Percentiles rank a stretch among this genome's conserved stretches.
Evolutionary conservation across 1,139 yeast genomes (phyloP).

Genomic region (Candida sp.): DNA sequence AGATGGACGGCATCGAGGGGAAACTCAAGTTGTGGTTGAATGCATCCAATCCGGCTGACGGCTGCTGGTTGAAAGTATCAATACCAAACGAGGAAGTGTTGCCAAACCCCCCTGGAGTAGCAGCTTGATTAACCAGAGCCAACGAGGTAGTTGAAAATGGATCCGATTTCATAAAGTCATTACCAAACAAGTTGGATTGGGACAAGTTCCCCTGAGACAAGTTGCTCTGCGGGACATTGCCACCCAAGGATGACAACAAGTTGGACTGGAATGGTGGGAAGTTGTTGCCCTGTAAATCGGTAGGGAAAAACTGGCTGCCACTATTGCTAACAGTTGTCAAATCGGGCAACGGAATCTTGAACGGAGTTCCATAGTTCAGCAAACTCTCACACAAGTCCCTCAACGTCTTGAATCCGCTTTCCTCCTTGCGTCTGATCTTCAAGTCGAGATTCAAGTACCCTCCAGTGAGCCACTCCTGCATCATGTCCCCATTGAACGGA

Average conservation of each 20-base stretch:
- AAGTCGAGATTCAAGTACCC: conserved; percentile 65
- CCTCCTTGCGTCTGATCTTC: conserved; percentile 59
- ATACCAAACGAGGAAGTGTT: conserved; percentile 22
- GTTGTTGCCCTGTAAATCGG: conserved; percentile 9
- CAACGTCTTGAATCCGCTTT: conserved; percentile 41
- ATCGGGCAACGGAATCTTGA: conserved; percentile 54
- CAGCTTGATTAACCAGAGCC: neutral
- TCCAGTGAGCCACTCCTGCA: conserved; percentile 79
- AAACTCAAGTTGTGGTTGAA: conserved; percentile 15
- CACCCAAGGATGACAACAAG: conserved; percentile 3
- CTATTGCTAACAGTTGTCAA: conserved; percentile 22
- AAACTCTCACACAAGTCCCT: conserved; percentile 49
- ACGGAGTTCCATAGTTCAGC: conserved; percentile 61
- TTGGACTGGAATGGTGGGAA: conserved; percentile 5
- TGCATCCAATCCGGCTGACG: conserved; percentile 6
- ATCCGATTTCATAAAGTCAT: conserved; percentile 29
- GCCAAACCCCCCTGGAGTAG: conserved; percentile 1
- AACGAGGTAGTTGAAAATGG: conserved; percentile 22
- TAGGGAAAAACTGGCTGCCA: conserved; percentile 11
- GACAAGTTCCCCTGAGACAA: conserved; percentile 12
- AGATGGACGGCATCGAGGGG: conserved; percentile 30
- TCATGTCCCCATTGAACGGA: conserved; percentile 73
- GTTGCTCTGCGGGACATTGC: conserved; percentile 1
- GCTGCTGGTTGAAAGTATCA: conserved; percentile 23
- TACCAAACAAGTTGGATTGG: conserved; percentile 28